Conservation (phyloP, 2,329 filamentous ascomycete species). For the Diaporthe sp. region DNA sequence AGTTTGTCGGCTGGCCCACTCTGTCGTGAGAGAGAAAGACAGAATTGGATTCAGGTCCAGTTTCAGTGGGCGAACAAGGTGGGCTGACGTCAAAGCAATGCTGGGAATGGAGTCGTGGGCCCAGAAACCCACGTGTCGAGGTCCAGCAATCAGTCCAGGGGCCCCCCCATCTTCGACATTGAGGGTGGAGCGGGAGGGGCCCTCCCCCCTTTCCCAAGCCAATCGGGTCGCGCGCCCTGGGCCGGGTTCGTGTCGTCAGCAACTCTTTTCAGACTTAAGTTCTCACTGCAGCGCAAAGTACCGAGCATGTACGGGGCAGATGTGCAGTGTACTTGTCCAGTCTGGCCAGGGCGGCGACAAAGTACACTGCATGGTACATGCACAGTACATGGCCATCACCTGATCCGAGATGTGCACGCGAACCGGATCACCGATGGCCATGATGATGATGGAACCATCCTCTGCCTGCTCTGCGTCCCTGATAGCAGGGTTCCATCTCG, state of each 20-base stretch:
- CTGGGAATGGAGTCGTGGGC: slow-evolving; percentile 20
- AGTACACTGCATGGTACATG: neutral
- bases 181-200: slow-evolving; percentile 25
- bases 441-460: neutral
- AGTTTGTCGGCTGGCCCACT: slow-evolving; percentile 5
- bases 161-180: slow-evolving; percentile 1
- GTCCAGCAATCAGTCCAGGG: slow-evolving; percentile 2
- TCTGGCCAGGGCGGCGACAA: neutral
- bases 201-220: slow-evolving; percentile 19
- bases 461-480: neutral
- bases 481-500: slow-evolving; percentile 18
- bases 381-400: slow-evolving; percentile 3
- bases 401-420: neutral
- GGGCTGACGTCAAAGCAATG: slow-evolving; percentile 19
- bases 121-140: slow-evolving; percentile 28
- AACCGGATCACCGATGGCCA: neutral
- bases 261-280: slow-evolving; percentile 28
- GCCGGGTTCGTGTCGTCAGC: slow-evolving; percentile 26
- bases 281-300: slow-evolving; percentile 23
- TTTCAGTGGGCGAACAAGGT: slow-evolving; percentile 17
- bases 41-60: slow-evolving; percentile 6
- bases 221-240: slow-evolving; percentile 15
- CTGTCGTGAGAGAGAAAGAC: neutral
- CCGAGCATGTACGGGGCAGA: neutral
- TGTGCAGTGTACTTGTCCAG: neutral